A percentile compares a stretch with the other conserved stretches of the same genome.
phyloP scores from a whole-genome alignment of 1,139 yeast genomes.

The Oligophagozyma castellii region DNA sequence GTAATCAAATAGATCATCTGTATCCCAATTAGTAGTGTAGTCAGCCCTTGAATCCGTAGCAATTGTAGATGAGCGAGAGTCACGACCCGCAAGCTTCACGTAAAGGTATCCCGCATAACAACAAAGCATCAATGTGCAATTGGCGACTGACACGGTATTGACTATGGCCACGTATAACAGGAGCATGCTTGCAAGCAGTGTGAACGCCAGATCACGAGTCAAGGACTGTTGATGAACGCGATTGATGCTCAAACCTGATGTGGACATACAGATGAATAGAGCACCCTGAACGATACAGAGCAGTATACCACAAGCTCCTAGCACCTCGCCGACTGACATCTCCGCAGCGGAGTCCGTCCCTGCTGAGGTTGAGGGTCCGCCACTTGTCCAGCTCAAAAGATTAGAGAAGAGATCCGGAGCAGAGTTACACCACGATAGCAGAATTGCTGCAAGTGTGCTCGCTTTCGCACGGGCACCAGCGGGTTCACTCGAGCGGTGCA shows the following conservation, averaged over 20 bases:
- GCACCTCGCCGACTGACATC: conserved; percentile 75
- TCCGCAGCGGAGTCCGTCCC: conserved; percentile 30
- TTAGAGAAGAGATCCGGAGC: conserved; percentile 85
- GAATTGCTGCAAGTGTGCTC: conserved; percentile 20
- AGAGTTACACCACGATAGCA: conserved; percentile 85
- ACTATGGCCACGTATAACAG: conserved; percentile 15
- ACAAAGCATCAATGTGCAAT: conserved; percentile 17
- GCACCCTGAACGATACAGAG: conserved; percentile 24
- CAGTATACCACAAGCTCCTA: conserved; percentile 26
- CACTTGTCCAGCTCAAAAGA: conserved; percentile 28
- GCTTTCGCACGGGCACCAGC: conserved; percentile 1
- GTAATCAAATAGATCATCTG: too few species aligned
- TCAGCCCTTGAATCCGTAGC: too few species aligned
- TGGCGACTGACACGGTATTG: conserved; percentile 15
- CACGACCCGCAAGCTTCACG: conserved; percentile 11
- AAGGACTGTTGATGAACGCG: conserved; percentile 11
- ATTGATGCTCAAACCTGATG: conserved; percentile 10
- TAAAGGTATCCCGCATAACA: conserved; percentile 15
- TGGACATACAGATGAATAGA: conserved; percentile 19
- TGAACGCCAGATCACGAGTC: conserved; percentile 17
- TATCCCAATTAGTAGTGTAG: too few species aligned
- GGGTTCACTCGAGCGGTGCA: conserved; percentile 7
- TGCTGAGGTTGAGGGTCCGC: conserved; percentile 47
- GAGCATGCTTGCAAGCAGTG: conserved; percentile 13
- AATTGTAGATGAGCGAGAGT: too few species aligned